Percentiles rank a stretch among this genome's conserved stretches.
Conservation (phyloP, 2,329 filamentous ascomycete species). For the Eutypella sp. region DNA sequence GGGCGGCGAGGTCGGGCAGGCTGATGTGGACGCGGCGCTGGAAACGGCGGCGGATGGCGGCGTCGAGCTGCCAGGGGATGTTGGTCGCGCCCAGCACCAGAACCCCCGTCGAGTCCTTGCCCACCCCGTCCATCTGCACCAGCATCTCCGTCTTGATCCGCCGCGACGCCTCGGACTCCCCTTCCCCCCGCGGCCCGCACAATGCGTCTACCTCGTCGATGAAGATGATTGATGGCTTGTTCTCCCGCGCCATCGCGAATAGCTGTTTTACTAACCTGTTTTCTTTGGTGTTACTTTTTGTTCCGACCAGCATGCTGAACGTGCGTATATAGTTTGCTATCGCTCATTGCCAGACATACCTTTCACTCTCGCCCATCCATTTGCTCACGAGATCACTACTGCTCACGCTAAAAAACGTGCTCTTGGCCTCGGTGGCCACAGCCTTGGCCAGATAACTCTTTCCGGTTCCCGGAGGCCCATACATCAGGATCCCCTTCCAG, state of each 20-base stretch:
- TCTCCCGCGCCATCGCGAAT: constrained; percentile 96
- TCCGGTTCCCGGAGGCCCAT: constrained; percentile 92
- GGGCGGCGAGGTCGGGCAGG: constrained; percentile 78
- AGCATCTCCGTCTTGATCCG: constrained; percentile 98
- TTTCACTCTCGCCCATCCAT: constrained; percentile 99
- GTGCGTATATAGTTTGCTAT: too few species aligned
- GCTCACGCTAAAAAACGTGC: constrained; percentile 97
- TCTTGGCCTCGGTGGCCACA: constrained; percentile 96
- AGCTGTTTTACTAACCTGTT: constrained; percentile 86
- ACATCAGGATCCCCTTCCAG: constrained; percentile 96
- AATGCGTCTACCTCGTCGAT: constrained; percentile 97
- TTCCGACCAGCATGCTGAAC: not conserved
- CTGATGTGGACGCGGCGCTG: constrained; percentile 95
- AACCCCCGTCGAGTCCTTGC: constrained; percentile 89
- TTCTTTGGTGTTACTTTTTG: constrained; percentile 18
- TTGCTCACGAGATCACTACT: constrained; percentile 97
- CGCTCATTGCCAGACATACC: too few species aligned
- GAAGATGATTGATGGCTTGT: constrained; percentile 97
- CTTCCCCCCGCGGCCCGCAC: constrained; percentile 86
- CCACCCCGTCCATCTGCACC: constrained; percentile 98
- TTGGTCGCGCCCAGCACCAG: constrained; percentile 95
- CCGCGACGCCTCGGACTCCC: constrained; percentile 93
- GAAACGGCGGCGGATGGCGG: constrained; percentile 91
- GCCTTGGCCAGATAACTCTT: constrained; percentile 98
- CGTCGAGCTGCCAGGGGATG: constrained; percentile 97